Percentiles rank a stretch among this genome's conserved stretches.
Evolutionary conservation across 2,329 filamentous ascomycete species (phyloP).

Genomic region (Diaporthe nobilis): DNA sequence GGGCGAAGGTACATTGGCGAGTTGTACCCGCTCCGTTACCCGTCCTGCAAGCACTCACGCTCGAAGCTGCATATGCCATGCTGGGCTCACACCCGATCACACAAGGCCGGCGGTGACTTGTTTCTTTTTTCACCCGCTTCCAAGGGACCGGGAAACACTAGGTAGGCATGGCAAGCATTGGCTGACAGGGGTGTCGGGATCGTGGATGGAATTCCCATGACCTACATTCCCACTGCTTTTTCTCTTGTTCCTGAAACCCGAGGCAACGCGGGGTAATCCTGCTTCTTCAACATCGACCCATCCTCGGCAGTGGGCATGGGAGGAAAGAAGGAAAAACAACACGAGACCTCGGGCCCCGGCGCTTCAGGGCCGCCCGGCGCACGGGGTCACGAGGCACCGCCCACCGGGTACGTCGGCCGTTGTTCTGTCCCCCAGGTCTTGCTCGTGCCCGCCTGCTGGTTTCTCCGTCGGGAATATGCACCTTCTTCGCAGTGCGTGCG

Average conservation of each 20-base stretch:
- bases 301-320: background rate
- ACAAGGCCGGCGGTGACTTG: slow-evolving; percentile 14
- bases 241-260: slow-evolving; percentile 13
- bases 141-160: slow-evolving; percentile 25
- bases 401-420: slow-evolving; percentile 21
- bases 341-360: slow-evolving; percentile 27
- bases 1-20: slow-evolving; percentile 28
- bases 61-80: slow-evolving; percentile 10
- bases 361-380: slow-evolving; percentile 24
- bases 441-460: slow-evolving; percentile 7
- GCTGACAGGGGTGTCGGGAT: background rate
- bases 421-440: slow-evolving; percentile 9
- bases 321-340: background rate
- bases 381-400: background rate
- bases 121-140: slow-evolving; percentile 19
- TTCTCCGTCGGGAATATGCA: slow-evolving; percentile 21
- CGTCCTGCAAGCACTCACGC: slow-evolving; percentile 26
- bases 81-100: slow-evolving; percentile 18
- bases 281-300: slow-evolving; percentile 3
- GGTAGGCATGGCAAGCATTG: slow-evolving; percentile 8
- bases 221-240: slow-evolving; percentile 12
- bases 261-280: slow-evolving; percentile 24
- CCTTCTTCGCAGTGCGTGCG: background rate
- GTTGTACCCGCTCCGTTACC: slow-evolving; percentile 6
- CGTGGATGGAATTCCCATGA: slow-evolving; percentile 12